Percentiles rank a stretch among this genome's conserved stretches.
Conservation (phyloP, 805 yeast genomes). For the Yamadazyma scolyti region DNA sequence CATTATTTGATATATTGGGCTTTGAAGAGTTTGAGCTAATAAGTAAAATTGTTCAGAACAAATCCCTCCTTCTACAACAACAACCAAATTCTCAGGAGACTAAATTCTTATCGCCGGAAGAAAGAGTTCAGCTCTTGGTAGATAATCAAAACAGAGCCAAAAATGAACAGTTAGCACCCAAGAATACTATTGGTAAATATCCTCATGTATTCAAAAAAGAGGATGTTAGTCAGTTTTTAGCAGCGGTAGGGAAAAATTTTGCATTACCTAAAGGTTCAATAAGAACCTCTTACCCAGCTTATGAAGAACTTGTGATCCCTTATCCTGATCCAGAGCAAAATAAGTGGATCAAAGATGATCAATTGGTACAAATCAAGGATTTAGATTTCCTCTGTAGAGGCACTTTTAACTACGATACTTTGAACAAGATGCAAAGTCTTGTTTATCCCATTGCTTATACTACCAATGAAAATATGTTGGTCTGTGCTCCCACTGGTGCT, state of each 20-base stretch:
- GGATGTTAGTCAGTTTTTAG: slow-evolving; percentile 60
- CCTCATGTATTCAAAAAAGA: slow-evolving; percentile 84
- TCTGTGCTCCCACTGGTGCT: slow-evolving; percentile 98
- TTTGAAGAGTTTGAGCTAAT: slow-evolving; percentile 82
- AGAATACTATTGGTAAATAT: slow-evolving; percentile 48
- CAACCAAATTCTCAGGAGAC: slow-evolving; percentile 5
- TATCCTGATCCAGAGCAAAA: slow-evolving; percentile 51
- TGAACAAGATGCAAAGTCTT: slow-evolving; percentile 86
- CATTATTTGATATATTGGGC: slow-evolving; percentile 77
- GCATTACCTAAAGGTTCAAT: slow-evolving; percentile 80
- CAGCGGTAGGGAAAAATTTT: slow-evolving; percentile 77
- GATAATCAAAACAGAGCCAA: slow-evolving; percentile 48
- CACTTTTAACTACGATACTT: slow-evolving; percentile 73
- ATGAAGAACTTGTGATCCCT: slow-evolving; percentile 86
- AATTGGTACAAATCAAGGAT: slow-evolving; percentile 54
- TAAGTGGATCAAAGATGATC: slow-evolving; percentile 37
- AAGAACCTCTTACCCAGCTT: slow-evolving; percentile 52
- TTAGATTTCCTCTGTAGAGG: slow-evolving; percentile 79
- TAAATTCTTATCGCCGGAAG: slow-evolving; percentile 47
- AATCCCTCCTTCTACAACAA: slow-evolving; percentile 18
- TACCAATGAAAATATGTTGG: slow-evolving; percentile 90
- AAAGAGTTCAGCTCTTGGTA: slow-evolving; percentile 50
- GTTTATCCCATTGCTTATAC: slow-evolving; percentile 90
- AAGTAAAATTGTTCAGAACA: slow-evolving; percentile 53
- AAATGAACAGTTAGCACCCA: slow-evolving; percentile 47